phyloP scores from a whole-genome alignment of 768 basidiomycete species.

The Flagelloscypha sp. region DNA sequence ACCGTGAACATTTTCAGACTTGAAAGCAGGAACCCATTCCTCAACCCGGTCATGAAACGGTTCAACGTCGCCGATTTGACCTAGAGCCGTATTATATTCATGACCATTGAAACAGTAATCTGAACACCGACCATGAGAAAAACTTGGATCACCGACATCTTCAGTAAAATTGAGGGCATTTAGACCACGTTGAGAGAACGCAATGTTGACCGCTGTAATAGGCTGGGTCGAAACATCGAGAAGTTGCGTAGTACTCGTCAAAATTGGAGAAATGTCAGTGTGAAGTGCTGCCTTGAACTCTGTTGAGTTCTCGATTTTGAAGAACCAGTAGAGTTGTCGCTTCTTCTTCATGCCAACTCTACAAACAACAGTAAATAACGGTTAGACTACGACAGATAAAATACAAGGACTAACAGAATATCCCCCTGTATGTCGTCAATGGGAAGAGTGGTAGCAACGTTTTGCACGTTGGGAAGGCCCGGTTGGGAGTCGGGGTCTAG shows the following conservation, averaged over 20 bases:
- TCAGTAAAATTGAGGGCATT: slow-evolving; percentile 9
- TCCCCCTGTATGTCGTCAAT: slow-evolving; percentile 14
- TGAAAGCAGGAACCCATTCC: slow-evolving; percentile 13
- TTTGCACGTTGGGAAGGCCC: slow-evolving; percentile 9
- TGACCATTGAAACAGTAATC: slow-evolving; percentile 24
- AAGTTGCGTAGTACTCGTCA: slow-evolving; percentile 15
- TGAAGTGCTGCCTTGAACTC: slow-evolving; percentile 15
- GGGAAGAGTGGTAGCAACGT: no score
- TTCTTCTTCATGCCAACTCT: slow-evolving; percentile 28
- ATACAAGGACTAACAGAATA: slow-evolving; percentile 10
- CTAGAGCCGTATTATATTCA: slow-evolving; percentile 5
- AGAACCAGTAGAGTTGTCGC: slow-evolving; percentile 18
- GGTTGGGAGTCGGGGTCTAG: slow-evolving; percentile 12
- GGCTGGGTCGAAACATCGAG: slow-evolving; percentile 13
- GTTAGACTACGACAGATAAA: background rate
- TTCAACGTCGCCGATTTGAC: slow-evolving; percentile 22
- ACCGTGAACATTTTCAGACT: slow-evolving; percentile 15
- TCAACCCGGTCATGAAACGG: slow-evolving; percentile 28
- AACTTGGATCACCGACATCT: slow-evolving; percentile 13
- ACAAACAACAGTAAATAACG: slow-evolving; percentile 1
- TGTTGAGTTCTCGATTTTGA: slow-evolving; percentile 11
- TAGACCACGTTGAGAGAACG: slow-evolving; percentile 15
- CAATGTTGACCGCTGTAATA: slow-evolving; percentile 16
- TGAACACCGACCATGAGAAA: slow-evolving; percentile 25
- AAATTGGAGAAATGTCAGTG: slow-evolving; percentile 12